phyloP scores from a whole-genome alignment of 1,284 basidiomycete species.

The Microbotryum lychnidis-dioicae region DNA sequence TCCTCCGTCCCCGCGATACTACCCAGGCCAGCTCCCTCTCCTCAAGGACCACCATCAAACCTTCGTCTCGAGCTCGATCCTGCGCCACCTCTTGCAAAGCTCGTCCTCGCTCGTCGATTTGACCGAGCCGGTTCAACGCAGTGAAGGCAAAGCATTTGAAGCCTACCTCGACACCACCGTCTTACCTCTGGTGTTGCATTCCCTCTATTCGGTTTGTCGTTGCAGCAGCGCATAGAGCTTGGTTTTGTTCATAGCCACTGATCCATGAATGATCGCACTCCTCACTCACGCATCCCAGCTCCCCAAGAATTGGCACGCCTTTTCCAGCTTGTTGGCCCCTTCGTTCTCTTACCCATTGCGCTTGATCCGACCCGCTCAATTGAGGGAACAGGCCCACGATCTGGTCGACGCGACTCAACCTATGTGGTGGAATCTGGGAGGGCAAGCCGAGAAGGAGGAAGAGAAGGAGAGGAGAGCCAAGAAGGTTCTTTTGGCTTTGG shows the following conservation, averaged over 20 bases:
- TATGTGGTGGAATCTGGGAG: constrained; percentile 28
- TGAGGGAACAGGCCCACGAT: constrained; percentile 14
- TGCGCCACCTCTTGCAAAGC: constrained; percentile 12
- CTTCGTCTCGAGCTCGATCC: constrained; percentile 13
- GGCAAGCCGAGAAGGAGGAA: constrained; percentile 22
- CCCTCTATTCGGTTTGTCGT: constrained; percentile 22
- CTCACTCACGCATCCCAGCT: constrained; percentile 3
- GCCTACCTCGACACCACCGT: constrained; percentile 23
- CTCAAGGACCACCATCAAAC: constrained; percentile 13
- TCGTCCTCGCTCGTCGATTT: not conserved
- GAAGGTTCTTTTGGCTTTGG: constrained; percentile 21
- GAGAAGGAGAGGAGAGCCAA: constrained; percentile 17
- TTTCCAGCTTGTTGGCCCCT: constrained; percentile 16
- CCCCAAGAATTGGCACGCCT: constrained; percentile 21
- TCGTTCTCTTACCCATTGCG: constrained; percentile 17
- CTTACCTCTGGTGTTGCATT: constrained; percentile 27
- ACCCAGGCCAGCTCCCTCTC: constrained; percentile 17
- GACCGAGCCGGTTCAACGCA: not conserved
- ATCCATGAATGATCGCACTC: not conserved
- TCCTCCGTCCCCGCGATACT: not conserved
- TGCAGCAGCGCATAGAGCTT: not conserved
- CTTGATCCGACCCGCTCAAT: constrained; percentile 21
- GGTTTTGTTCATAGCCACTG: not conserved
- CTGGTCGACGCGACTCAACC: constrained; percentile 22
- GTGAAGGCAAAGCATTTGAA: constrained; percentile 19